phyloP scores from a whole-genome alignment of 495 filamentous ascomycete species.

The Annulohypoxylon stygium region DNA sequence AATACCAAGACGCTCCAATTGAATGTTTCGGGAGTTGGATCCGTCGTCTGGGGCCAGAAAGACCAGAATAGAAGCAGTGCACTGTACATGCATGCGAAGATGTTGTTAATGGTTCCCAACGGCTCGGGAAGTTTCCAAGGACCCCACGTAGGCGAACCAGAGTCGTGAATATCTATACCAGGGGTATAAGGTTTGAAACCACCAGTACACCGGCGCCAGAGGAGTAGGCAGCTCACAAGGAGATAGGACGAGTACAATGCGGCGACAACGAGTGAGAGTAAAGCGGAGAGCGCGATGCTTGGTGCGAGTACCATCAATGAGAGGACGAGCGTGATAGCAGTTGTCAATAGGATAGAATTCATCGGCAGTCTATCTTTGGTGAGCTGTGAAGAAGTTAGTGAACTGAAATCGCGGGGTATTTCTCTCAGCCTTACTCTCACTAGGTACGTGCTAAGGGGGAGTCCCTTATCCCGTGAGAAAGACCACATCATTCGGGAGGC shows the following conservation, averaged over 20 bases:
- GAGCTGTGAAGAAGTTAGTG: conserved; percentile 44
- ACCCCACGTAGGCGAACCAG: conserved; percentile 54
- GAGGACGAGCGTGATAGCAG: conserved; percentile 64
- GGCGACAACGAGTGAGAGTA: conserved; percentile 63
- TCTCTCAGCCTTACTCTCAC: conserved; percentile 48
- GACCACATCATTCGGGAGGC: conserved; percentile 68
- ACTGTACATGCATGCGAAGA: conserved; percentile 60
- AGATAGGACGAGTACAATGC: conserved; percentile 62
- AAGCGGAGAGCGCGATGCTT: conserved; percentile 66
- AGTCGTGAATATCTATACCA: neutral
- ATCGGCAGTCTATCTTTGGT: conserved; percentile 61
- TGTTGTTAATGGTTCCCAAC: conserved; percentile 61
- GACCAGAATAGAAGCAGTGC: conserved; percentile 63
- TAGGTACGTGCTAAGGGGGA: conserved; percentile 68
- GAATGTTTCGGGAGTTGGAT: conserved; percentile 54
- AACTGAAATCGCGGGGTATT: neutral
- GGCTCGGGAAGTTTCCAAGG: conserved; percentile 62
- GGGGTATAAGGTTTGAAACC: conserved; percentile 51
- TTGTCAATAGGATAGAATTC: conserved; percentile 63
- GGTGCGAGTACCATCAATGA: conserved; percentile 73
- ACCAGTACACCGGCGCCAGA: conserved; percentile 54
- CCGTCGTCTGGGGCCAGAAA: conserved; percentile 59
- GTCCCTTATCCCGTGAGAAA: conserved; percentile 67
- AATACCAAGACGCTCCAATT: conserved; percentile 64
- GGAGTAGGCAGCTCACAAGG: conserved; percentile 54